Conservation (phyloP, 257 asterid genomes). For the Nicotiana otophora region DNA sequence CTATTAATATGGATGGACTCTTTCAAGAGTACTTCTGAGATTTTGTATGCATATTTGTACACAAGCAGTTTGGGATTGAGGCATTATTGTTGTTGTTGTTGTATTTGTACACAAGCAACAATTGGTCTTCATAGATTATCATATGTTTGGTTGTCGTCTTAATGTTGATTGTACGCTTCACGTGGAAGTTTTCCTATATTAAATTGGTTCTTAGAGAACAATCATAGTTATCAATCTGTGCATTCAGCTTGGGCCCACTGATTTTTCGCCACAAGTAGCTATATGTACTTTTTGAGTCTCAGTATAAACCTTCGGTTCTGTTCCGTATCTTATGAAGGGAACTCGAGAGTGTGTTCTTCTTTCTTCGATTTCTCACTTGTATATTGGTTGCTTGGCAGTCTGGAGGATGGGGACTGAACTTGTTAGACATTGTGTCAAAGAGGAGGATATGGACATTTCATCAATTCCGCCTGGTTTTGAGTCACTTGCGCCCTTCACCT, state of each 20-base stretch:
- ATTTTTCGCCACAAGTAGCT: neutral
- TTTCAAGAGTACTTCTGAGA: neutral
- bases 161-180: neutral
- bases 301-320: neutral
- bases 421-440: constrained; percentile 60
- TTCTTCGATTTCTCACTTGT: constrained; percentile 11
- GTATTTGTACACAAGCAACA: neutral
- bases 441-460: constrained; percentile 65
- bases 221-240: neutral
- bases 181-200: neutral
- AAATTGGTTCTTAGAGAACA: neutral
- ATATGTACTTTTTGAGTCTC: neutral
- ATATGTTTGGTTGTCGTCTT: neutral
- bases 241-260: neutral
- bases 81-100: too few relatives aligned
- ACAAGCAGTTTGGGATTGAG: neutral
- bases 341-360: neutral
- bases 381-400: constrained; percentile 21
- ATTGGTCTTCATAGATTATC: neutral
- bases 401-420: constrained; percentile 68
- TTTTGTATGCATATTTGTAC: neutral
- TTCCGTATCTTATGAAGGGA: neutral
- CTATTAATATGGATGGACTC: neutral
- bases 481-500: constrained; percentile 63
- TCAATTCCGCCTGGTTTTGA: constrained; percentile 95